These are phyloP conservation scores for Lathyrus tuberosus DNA, from an alignment of 306 rosid genomes.

Conservation along the genomic window DNA sequence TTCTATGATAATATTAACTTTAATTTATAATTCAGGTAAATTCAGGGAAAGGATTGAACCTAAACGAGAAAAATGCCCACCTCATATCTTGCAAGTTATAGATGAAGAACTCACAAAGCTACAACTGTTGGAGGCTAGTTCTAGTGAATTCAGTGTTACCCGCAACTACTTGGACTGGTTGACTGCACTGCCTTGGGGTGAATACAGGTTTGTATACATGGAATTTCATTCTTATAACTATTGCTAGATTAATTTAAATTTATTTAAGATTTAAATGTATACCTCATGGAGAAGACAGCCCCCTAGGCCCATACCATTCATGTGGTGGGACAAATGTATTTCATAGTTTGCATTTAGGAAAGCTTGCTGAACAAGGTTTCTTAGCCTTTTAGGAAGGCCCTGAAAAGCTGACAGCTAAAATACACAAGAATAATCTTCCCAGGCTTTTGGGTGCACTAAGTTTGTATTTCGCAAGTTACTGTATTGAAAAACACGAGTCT, in stretches of 20 bases:
- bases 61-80: constrained; percentile 86
- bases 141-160: constrained; percentile 97
- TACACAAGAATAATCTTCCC: not conserved
- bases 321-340: constrained; percentile 11
- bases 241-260: constrained; percentile 17
- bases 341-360: constrained; percentile 13
- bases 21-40: constrained; percentile 59
- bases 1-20: constrained; percentile 33
- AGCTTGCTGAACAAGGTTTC: constrained; percentile 2
- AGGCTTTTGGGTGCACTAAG: constrained; percentile 24
- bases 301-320: constrained; percentile 7
- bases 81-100: constrained; percentile 91
- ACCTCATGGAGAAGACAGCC: not conserved
- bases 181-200: constrained; percentile 98
- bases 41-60: constrained; percentile 97
- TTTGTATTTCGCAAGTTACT: constrained; percentile 23
- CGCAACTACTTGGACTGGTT: constrained; percentile 99
- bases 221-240: constrained; percentile 20
- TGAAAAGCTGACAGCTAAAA: constrained; percentile 24
- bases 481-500: constrained; percentile 9
- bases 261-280: constrained; percentile 20
- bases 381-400: constrained; percentile 3
- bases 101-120: constrained; percentile 95
- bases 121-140: constrained; percentile 94
- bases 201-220: constrained; percentile 69